A percentile compares a stretch with the other conserved stretches of the same genome.
Conservation (phyloP, 306 rosid genomes). For the Vigna nakashimae region DNA sequence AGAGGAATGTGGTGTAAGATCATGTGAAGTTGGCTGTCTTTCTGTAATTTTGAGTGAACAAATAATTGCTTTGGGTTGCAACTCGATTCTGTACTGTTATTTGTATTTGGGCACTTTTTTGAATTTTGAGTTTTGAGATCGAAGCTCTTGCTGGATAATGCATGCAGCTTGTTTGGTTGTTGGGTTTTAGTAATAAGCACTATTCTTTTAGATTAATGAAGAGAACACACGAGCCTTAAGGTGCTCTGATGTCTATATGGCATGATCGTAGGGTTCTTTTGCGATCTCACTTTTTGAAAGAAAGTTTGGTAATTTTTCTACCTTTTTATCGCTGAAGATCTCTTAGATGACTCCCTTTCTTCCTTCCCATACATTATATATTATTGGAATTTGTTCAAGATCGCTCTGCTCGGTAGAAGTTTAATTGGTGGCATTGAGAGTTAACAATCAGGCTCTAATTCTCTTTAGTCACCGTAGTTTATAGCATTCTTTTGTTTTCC, state of each 20-base stretch:
- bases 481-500: conserved; percentile 8
- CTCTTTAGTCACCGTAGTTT: conserved; percentile 18
- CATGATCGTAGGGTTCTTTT: conserved; percentile 3
- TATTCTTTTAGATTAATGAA: background rate
- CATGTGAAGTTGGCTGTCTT: conserved; percentile 8
- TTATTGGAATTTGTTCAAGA: conserved; percentile 30
- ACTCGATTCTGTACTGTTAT: background rate
- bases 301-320: background rate
- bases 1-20: conserved; percentile 11
- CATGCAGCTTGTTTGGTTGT: conserved; percentile 1
- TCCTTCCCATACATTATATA: conserved; percentile 1
- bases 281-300: background rate
- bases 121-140: conserved; percentile 10
- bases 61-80: conserved; percentile 32
- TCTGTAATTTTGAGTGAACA: background rate
- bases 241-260: conserved; percentile 22
- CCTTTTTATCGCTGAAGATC: background rate
- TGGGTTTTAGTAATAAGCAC: conserved; percentile 11
- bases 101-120: conserved; percentile 2
- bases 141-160: conserved; percentile 33
- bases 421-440: too few relatives aligned
- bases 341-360: conserved; percentile 1
- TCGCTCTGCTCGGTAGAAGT: conserved; percentile 4
- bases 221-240: background rate
- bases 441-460: background rate